These are phyloP conservation scores for Auricularia sp. DNA, from an alignment of 768 basidiomycete genomes.

Conservation along the genomic window DNA sequence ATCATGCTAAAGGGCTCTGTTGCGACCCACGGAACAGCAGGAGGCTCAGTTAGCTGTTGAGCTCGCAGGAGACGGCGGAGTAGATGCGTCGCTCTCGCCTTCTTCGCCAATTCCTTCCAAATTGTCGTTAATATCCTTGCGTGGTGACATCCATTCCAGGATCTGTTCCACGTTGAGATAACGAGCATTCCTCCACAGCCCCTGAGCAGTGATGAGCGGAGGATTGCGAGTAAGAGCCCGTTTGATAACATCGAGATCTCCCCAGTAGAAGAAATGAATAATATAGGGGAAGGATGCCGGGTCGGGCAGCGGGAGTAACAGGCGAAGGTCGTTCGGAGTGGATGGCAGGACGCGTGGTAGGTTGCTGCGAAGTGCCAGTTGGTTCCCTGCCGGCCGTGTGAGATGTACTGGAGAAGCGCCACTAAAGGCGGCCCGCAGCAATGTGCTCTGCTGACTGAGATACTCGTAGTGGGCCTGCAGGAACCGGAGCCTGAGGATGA, in stretches of 20 bases:
- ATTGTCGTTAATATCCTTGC: not conserved
- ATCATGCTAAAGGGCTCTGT: no score
- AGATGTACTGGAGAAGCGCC: constrained; percentile 55
- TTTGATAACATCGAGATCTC: constrained; percentile 15
- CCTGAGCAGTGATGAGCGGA: not conserved
- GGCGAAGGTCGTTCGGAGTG: constrained; percentile 42
- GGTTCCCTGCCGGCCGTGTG: constrained; percentile 28
- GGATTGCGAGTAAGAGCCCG: not conserved
- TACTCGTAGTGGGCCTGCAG: constrained; percentile 69
- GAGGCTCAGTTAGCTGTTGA: no score
- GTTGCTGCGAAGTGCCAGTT: constrained; percentile 32
- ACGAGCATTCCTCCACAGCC: not conserved
- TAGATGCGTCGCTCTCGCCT: not conserved
- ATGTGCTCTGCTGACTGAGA: constrained; percentile 69
- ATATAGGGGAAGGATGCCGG: constrained; percentile 60
- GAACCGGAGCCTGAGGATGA: not conserved
- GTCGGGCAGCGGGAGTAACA: constrained; percentile 69
- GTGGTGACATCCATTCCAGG: not conserved
- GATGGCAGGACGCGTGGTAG: constrained; percentile 63
- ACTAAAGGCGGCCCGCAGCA: constrained; percentile 61
- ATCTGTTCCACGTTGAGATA: not conserved
- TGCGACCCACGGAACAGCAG: no score
- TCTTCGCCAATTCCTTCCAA: not conserved
- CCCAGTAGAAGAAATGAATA: constrained; percentile 78
- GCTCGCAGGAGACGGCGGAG: no score